Percentiles rank a stretch among this genome's conserved stretches.
phyloP scores from a whole-genome alignment of 768 basidiomycete species.

The Stropharia rugosoannulata region DNA sequence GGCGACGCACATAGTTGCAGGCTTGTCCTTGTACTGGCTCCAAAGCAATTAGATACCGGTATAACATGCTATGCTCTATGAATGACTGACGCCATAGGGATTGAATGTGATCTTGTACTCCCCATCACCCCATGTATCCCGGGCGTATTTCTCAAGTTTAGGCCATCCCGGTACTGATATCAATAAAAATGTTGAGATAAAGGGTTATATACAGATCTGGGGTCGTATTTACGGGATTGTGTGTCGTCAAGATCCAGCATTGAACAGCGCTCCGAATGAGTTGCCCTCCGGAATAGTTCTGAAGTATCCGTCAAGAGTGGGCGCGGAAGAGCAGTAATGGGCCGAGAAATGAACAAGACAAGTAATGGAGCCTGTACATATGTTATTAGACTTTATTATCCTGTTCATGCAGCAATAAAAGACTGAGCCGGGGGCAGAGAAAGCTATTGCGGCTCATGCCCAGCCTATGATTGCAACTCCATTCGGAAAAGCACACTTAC shows the following conservation, averaged over 20 bases:
- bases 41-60: not conserved
- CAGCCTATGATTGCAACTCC: too few relatives aligned
- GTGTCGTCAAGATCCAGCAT: slow-evolving; percentile 18
- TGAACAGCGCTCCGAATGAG: slow-evolving; percentile 13
- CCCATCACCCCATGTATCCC: slow-evolving; percentile 23
- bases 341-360: not conserved
- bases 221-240: slow-evolving; percentile 14
- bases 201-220: too few relatives aligned
- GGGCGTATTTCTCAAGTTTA: slow-evolving; percentile 20
- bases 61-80: too few relatives aligned
- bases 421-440: too few relatives aligned
- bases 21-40: slow-evolving; percentile 24
- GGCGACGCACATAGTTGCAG: slow-evolving; percentile 23
- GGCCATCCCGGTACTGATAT: slow-evolving; percentile 23
- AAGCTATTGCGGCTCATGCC: too few relatives aligned
- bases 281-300: slow-evolving; percentile 12
- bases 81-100: slow-evolving; percentile 20
- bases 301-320: not conserved
- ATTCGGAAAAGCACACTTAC: slow-evolving; percentile 1
- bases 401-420: too few relatives aligned
- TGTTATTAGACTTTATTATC: not conserved
- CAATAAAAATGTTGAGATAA: not conserved
- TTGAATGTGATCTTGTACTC: slow-evolving; percentile 22
- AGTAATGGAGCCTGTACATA: too few relatives aligned
- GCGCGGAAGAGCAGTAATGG: not conserved